A percentile compares a stretch with the other conserved stretches of the same genome.
Evolutionary conservation across 2,329 filamentous ascomycete species (phyloP).

Genomic region (Lachnellula suecica): DNA sequence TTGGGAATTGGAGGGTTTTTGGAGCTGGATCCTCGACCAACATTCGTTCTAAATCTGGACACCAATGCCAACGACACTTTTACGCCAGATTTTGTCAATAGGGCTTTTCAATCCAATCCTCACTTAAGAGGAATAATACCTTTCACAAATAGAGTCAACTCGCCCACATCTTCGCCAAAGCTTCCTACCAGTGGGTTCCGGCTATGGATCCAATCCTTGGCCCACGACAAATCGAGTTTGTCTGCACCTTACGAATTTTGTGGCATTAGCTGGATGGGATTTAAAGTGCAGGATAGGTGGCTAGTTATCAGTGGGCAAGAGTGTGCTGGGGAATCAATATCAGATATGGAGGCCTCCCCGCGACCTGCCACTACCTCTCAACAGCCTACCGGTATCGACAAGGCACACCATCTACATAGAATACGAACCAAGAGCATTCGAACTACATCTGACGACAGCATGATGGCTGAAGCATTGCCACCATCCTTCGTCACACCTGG

Average conservation of each 20-base stretch:
- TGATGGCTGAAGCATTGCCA: background rate
- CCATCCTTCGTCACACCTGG: slow-evolving; percentile 18
- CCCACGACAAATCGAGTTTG: slow-evolving; percentile 31
- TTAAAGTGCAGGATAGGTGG: slow-evolving; percentile 64
- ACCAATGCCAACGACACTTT: slow-evolving; percentile 47
- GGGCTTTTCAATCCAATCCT: slow-evolving; percentile 52
- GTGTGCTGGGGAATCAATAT: background rate
- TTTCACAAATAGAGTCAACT: slow-evolving; percentile 1
- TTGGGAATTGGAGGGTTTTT: slow-evolving; percentile 68
- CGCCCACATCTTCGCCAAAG: slow-evolving; percentile 30
- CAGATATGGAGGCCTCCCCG: background rate
- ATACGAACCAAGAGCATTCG: background rate
- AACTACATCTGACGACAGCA: background rate
- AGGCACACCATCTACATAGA: background rate
- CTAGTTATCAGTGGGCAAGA: slow-evolving; percentile 60
- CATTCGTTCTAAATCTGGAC: slow-evolving; percentile 68
- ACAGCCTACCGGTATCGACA: background rate
- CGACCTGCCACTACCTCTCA: background rate
- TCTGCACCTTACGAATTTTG: slow-evolving; percentile 57
- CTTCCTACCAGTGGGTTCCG: slow-evolving; percentile 60
- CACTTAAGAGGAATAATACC: slow-evolving; percentile 9
- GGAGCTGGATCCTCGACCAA: slow-evolving; percentile 72
- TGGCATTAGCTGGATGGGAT: slow-evolving; percentile 66
- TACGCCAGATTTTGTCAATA: slow-evolving; percentile 66
- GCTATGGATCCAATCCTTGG: slow-evolving; percentile 56